Evolutionary conservation across 352 stramenopile species (phyloP).

Genomic region (Globisporangium heterothallicum): DNA sequence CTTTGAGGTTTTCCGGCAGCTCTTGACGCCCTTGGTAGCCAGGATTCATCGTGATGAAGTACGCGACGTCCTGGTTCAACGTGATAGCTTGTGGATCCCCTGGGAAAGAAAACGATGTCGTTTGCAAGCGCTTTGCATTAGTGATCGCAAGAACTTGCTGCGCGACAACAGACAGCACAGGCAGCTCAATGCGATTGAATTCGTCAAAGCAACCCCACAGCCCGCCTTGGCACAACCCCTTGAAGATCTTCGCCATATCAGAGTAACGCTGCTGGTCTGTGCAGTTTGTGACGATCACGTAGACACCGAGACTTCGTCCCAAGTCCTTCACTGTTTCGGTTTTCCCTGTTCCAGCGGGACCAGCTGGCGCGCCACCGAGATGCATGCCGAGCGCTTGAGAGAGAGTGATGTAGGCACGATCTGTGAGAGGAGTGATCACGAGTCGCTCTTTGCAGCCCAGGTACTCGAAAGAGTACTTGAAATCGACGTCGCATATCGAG

Average conservation of each 20-base stretch:
- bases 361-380: slow-evolving; percentile 80
- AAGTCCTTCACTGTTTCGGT: slow-evolving; percentile 91
- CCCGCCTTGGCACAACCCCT: slow-evolving; percentile 88
- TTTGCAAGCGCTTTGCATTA: slow-evolving; percentile 55
- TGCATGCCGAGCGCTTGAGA: slow-evolving; percentile 88
- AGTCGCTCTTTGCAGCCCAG: slow-evolving; percentile 89
- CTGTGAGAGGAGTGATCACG: slow-evolving; percentile 88
- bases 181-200: slow-evolving; percentile 92
- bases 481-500: slow-evolving; percentile 89
- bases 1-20: slow-evolving; percentile 89
- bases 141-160: slow-evolving; percentile 89
- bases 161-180: slow-evolving; percentile 90
- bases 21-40: slow-evolving; percentile 90
- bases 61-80: slow-evolving; percentile 55
- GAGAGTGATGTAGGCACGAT: slow-evolving; percentile 89
- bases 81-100: slow-evolving; percentile 53
- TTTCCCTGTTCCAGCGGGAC: slow-evolving; percentile 88
- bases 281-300: slow-evolving; percentile 93
- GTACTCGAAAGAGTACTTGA: slow-evolving; percentile 93
- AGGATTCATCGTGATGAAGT: slow-evolving; percentile 95
- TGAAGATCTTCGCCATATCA: slow-evolving; percentile 93
- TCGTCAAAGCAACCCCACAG: slow-evolving; percentile 91
- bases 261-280: slow-evolving; percentile 88
- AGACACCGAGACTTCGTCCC: slow-evolving; percentile 85
- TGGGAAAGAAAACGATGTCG: slow-evolving; percentile 55